Percentiles rank a stretch among this genome's conserved stretches.
Evolutionary conservation across 1,139 yeast genomes (phyloP).

Genomic region (Debaryomycetaceae sp.): DNA sequence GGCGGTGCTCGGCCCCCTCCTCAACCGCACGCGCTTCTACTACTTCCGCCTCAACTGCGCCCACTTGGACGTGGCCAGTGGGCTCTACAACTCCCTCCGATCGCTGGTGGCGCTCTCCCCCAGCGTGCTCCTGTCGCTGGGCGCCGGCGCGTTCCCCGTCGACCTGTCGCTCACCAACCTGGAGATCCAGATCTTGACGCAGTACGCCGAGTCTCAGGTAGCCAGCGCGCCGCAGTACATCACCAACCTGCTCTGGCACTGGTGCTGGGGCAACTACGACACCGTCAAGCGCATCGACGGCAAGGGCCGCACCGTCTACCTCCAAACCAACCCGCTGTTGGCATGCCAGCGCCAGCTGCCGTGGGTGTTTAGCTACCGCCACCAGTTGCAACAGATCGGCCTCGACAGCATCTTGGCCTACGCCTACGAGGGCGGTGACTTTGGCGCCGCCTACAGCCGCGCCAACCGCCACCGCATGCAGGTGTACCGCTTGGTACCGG

Average conservation of each 20-base stretch:
- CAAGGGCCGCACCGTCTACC: conserved; percentile 11
- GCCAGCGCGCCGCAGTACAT: conserved; percentile 48
- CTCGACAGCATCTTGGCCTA: conserved; percentile 44
- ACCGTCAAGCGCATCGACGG: conserved; percentile 14
- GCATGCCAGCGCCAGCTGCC: conserved; percentile 5
- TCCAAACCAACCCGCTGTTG: conserved; percentile 8
- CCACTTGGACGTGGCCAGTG: conserved; percentile 47
- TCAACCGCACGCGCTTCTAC: conserved; percentile 20
- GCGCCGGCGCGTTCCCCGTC: conserved; percentile 20
- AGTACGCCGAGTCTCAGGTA: conserved; percentile 47
- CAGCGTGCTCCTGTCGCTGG: conserved; percentile 12
- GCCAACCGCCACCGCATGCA: conserved; percentile 16
- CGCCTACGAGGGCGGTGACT: conserved; percentile 27
- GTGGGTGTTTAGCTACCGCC: conserved; percentile 43
- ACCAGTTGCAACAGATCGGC: conserved; percentile 35
- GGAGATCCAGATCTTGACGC: conserved; percentile 42
- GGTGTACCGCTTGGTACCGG: conserved; percentile 19
- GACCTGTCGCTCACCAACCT: conserved; percentile 46
- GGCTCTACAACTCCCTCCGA: conserved; percentile 45
- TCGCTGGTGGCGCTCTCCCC: conserved; percentile 26
- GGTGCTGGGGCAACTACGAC: conserved; percentile 46
- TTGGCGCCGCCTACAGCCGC: conserved; percentile 15
- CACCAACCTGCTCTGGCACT: conserved; percentile 35
- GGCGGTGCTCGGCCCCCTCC: conserved; percentile 27
- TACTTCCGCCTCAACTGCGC: conserved; percentile 44